phyloP scores from a whole-genome alignment of 225 moss, liverwort and hornwort species.

The Bryum argenteum region DNA sequence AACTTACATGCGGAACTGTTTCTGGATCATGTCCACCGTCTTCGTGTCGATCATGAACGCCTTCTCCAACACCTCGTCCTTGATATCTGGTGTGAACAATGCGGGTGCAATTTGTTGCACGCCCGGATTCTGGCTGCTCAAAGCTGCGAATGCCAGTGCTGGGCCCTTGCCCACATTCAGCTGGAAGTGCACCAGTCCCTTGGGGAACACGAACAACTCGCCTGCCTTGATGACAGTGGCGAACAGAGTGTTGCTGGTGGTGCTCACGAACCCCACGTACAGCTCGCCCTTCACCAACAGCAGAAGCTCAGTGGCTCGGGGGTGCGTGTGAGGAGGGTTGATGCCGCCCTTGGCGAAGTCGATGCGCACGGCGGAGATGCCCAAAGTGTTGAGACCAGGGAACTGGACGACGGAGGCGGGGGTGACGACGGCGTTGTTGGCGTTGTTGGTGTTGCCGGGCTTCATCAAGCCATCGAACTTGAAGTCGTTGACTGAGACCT shows the following conservation, averaged over 20 bases:
- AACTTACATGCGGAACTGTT: too few relatives aligned
- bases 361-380: background rate
- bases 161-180: conserved; percentile 7
- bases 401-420: background rate
- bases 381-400: conserved; percentile 4
- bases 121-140: conserved; percentile 19
- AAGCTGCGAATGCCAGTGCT: background rate
- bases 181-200: conserved; percentile 21
- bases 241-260: conserved; percentile 16
- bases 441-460: conserved; percentile 7
- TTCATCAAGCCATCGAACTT: conserved; percentile 1
- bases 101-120: background rate
- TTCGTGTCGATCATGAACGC: conserved; percentile 2
- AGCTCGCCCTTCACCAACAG: conserved; percentile 6
- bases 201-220: conserved; percentile 17
- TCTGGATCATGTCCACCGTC: conserved; percentile 17
- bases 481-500: conserved; percentile 16
- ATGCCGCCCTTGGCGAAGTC: conserved; percentile 22
- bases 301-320: conserved; percentile 1
- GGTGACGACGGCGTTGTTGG: background rate
- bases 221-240: background rate
- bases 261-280: conserved; percentile 21
- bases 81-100: conserved; percentile 1
- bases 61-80: conserved; percentile 13
- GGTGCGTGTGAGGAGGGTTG: conserved; percentile 16